These are phyloP conservation scores for Isatis lusitanica DNA, from an alignment of 441 rosid species.

Conservation along the genomic window DNA sequence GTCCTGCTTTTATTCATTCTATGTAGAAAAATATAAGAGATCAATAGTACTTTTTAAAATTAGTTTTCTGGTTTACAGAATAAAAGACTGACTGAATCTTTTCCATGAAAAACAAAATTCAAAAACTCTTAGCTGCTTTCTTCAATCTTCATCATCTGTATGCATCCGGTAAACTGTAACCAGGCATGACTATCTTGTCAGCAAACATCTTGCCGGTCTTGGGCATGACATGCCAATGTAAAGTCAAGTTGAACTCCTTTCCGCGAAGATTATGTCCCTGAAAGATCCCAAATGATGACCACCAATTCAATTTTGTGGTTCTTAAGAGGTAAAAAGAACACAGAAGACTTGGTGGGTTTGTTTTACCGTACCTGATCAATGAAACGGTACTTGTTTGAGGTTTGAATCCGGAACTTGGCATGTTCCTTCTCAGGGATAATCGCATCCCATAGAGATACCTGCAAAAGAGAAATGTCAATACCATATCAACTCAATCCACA, in stretches of 20 bases:
- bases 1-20: background rate
- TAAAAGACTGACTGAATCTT: conserved; percentile 3
- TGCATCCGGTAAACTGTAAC: conserved; percentile 78
- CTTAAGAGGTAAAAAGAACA: background rate
- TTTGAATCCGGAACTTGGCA: conserved; percentile 71
- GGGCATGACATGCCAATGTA: conserved; percentile 99
- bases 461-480: background rate
- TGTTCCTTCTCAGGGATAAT: conserved; percentile 76
- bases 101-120: conserved; percentile 5
- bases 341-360: background rate
- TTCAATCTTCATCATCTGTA: conserved; percentile 54
- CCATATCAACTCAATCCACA: background rate
- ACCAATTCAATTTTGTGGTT: conserved; percentile 1
- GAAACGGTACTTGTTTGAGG: conserved; percentile 81
- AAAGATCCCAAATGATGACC: conserved; percentile 16
- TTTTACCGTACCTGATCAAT: conserved; percentile 61
- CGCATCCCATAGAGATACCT: conserved; percentile 97
- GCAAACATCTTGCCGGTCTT: conserved; percentile 96
- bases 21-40: background rate
- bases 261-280: conserved; percentile 92
- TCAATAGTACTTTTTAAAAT: conserved; percentile 1
- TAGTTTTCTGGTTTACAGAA: background rate
- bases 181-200: conserved; percentile 75
- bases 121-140: conserved; percentile 12
- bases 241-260: conserved; percentile 86